Conservation (phyloP, 2,329 filamentous ascomycete species). For the Biscogniauxia mediterranea region DNA sequence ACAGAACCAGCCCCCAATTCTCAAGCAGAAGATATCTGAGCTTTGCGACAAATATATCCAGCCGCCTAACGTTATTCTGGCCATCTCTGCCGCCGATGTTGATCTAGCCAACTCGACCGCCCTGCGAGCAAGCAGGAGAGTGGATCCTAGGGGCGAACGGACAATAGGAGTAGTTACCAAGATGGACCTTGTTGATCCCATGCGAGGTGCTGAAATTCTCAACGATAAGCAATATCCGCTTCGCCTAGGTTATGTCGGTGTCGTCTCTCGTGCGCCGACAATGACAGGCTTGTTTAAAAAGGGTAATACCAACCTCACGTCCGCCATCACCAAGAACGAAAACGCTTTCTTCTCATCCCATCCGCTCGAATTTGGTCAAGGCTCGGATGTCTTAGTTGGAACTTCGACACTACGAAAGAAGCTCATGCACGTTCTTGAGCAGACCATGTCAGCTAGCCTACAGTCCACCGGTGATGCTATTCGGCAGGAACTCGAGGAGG, state of each 20-base stretch:
- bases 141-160: constrained; percentile 90
- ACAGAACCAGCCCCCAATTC: constrained; percentile 81
- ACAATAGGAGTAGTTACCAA: constrained; percentile 99
- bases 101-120: constrained; percentile 96
- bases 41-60: constrained; percentile 99
- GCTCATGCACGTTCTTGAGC: constrained; percentile 93
- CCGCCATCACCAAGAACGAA: constrained; percentile 84
- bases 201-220: constrained; percentile 74
- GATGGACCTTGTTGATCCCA: constrained; percentile 92
- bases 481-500: constrained; percentile 90
- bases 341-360: constrained; percentile 82
- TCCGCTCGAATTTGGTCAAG: constrained; percentile 73
- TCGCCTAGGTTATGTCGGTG: constrained; percentile 92
- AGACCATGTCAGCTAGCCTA: constrained; percentile 93
- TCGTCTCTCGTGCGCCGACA: constrained; percentile 78
- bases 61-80: constrained; percentile 90
- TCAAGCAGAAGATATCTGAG: constrained; percentile 94
- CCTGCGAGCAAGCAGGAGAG: constrained; percentile 80
- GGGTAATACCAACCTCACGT: constrained; percentile 74
- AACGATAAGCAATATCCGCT: constrained; percentile 91
- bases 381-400: constrained; percentile 72
- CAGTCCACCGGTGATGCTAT: constrained; percentile 90
- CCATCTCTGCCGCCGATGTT: constrained; percentile 96
- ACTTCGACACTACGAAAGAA: constrained; percentile 89
- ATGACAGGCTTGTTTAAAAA: constrained; percentile 77